Base-by-base conservation (phyloP, 2,329 filamentous ascomycete species). In the Lomentospora prolificans region DNA sequence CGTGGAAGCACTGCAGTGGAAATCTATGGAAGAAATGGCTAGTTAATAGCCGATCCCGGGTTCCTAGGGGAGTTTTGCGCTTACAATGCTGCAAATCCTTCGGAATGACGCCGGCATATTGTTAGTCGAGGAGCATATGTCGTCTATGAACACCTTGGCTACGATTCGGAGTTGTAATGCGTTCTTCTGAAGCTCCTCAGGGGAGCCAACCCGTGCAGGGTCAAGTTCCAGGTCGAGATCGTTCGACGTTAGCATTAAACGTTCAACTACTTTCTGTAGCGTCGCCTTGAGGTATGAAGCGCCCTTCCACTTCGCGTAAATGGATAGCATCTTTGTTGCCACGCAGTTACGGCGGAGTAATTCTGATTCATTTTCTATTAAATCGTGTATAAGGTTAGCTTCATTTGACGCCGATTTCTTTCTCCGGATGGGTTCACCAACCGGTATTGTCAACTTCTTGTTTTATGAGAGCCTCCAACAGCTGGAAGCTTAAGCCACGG, bases 281-380 rank as follows among this genome's bases (percentile, higher is more conserved):
- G 84, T 87, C 12, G 74, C 72, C 61, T 79, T 81, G 33, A 87
- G 74, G 63, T 87, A 87, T 3, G 74, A 66, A 14, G 76, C 71
- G 10, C 84, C 84, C 67, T 86, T 87, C 84, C 84, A 87, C 63
- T 85, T 87, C 4, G 83, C 84, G 61, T 86, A 87, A 6, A 86
- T 76, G 0, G 84, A 86, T 2, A 87, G 73, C 77, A 87, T 85
- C 64, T 87, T 87, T 1, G 84, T 87, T n/a, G 82, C 81, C 1
- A 87, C 84, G 60, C 82, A 86, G 30, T 84, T 85, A 52, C 83
- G 75, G n/a, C 84, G 76, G 9, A 87, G 68, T 22, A 87, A 74
- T 62, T 87, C 84, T 1, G 83, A 77, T 63, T 87, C 84, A 55
- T 84, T 86, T 64, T 87, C 84, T 76, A 44, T 22, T 14, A 31